Conservation (phyloP, 179 eudicot genomes). For the Sideroxylon spinosum region DNA sequence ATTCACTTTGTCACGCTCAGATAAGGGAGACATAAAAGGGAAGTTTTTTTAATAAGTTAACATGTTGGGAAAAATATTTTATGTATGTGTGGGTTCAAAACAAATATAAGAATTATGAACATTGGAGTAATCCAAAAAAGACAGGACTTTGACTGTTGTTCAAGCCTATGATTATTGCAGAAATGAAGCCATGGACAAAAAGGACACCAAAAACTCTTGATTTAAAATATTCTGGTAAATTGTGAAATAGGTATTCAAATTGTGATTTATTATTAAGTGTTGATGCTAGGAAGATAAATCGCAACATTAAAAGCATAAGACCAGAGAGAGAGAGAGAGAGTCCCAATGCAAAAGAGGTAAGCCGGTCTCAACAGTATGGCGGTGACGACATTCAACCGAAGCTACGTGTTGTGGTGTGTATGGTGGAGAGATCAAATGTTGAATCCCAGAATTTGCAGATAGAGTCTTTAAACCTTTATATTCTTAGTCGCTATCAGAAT, state of each 20-base stretch:
- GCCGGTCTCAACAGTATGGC: background rate
- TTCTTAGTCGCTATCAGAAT: constrained; percentile 10
- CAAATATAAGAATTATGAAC: too few species aligned
- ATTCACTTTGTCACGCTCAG: too few species aligned
- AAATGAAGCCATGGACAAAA: background rate
- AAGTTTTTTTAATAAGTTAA: too few species aligned
- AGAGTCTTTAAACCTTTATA: constrained; percentile 8
- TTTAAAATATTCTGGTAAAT: background rate
- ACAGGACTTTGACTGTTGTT: too few species aligned
- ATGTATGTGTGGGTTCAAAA: too few species aligned
- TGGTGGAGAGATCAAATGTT: constrained; percentile 1
- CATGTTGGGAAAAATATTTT: too few species aligned
- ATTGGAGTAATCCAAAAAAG: too few species aligned
- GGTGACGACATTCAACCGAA: background rate
- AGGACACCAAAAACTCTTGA: background rate
- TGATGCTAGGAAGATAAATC: background rate
- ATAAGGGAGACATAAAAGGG: too few species aligned
- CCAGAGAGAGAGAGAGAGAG: background rate
- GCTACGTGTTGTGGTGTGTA: constrained; percentile 14
- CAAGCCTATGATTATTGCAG: too few species aligned
- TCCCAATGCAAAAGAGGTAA: too few species aligned
- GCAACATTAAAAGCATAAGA: background rate
- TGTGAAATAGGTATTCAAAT: background rate
- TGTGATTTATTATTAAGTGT: background rate
- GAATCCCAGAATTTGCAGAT: constrained; percentile 7